Evolutionary conservation across 352 stramenopile genomes (phyloP).

Genomic region (Globisporangium perplexum): DNA sequence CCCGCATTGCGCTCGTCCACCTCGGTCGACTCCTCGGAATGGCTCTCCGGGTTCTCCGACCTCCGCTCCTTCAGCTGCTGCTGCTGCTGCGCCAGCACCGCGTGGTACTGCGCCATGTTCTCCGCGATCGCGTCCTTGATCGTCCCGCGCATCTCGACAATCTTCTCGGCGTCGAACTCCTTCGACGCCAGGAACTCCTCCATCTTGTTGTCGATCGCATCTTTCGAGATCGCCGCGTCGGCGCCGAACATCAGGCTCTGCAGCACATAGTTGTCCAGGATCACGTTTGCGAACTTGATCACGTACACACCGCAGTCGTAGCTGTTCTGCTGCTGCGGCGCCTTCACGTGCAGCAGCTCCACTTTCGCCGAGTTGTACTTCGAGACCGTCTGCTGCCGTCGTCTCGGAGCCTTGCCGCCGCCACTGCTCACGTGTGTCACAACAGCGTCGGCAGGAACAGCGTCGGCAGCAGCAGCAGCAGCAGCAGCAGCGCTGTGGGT

Average conservation of each 20-base stretch:
- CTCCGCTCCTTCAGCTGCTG: conserved; percentile 3
- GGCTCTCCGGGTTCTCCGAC: not conserved
- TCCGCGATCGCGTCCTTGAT: conserved; percentile 30
- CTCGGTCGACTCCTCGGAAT: not conserved
- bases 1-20: not conserved
- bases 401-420: not conserved
- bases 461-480: not conserved
- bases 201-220: conserved; percentile 36
- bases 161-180: conserved; percentile 37
- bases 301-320: conserved; percentile 69
- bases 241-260: conserved; percentile 16
- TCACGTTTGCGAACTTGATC: conserved; percentile 54
- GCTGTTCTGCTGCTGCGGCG: conserved; percentile 51
- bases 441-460: too few relatives aligned
- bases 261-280: conserved; percentile 36
- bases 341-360: conserved; percentile 26
- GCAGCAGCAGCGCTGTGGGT: conserved; percentile 5
- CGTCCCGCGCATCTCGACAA: conserved; percentile 22
- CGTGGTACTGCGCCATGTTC: conserved; percentile 25
- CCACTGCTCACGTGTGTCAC: not conserved
- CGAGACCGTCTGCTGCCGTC: not conserved
- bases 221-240: conserved; percentile 24
- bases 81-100: conserved; percentile 11
- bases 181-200: conserved; percentile 28
- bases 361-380: conserved; percentile 34